Conservation (phyloP, 2,329 filamentous ascomycete genomes). For the Phaeoacremonium minimum region DNA sequence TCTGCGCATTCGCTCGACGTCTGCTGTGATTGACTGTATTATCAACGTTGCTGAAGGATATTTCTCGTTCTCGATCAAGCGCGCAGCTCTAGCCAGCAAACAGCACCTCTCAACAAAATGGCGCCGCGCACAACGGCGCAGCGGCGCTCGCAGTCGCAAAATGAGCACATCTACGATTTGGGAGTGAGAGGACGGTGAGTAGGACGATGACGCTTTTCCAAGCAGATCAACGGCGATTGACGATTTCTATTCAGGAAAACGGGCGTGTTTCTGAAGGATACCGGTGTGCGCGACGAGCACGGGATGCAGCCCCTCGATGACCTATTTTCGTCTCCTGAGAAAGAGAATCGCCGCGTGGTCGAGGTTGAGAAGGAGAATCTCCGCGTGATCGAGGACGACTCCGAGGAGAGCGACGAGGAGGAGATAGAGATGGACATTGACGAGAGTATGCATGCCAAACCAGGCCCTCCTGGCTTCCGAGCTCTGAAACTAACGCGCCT, state of each 20-base stretch:
- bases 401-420: slow-evolving; percentile 31
- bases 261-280: slow-evolving; percentile 75
- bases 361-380: slow-evolving; percentile 21
- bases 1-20: no score
- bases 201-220: no score
- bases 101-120: slow-evolving; percentile 21
- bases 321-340: slow-evolving; percentile 84
- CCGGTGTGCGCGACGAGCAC: slow-evolving; percentile 79
- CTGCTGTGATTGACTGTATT: no score
- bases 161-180: slow-evolving; percentile 44
- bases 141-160: slow-evolving; percentile 33
- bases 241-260: slow-evolving; percentile 88
- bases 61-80: no score
- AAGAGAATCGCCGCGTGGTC: slow-evolving; percentile 28
- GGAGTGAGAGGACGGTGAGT: slow-evolving; percentile 44
- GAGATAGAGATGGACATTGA: slow-evolving; percentile 45
- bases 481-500: no score
- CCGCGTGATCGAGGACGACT: slow-evolving; percentile 21
- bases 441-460: slow-evolving; percentile 34
- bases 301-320: slow-evolving; percentile 85
- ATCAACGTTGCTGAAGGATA: no score
- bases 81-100: slow-evolving; percentile 5
- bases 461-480: no score
- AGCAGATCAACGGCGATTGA: slow-evolving; percentile 1
- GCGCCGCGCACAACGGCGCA: slow-evolving; percentile 28